These are phyloP conservation scores for Hemisphaericaspora xylofermentans DNA, from an alignment of 1,139 yeast species.

Conservation along the genomic window DNA sequence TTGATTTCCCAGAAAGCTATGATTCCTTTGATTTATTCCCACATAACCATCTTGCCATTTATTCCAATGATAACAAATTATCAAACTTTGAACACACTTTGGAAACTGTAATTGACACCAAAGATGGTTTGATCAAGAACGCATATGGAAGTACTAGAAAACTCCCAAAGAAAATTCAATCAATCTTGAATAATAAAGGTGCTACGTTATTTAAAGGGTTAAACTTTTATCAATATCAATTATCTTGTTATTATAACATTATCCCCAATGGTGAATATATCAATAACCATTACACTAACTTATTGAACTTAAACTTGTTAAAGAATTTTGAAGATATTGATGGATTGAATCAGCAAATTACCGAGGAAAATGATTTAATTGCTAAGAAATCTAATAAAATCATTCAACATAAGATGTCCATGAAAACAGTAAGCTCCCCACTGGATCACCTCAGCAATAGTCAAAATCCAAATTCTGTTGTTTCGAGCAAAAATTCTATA, in stretches of 20 bases:
- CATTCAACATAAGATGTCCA: constrained; percentile 36
- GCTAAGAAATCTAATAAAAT: constrained; percentile 33
- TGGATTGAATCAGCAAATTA: constrained; percentile 28
- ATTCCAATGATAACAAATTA: constrained; percentile 41
- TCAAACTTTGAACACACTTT: constrained; percentile 34
- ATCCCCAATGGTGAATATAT: constrained; percentile 28
- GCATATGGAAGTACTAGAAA: constrained; percentile 27
- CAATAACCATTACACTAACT: constrained; percentile 40
- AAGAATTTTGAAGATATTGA: constrained; percentile 41
- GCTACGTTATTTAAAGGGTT: constrained; percentile 37
- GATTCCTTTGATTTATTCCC: constrained; percentile 35
- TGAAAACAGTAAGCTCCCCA: constrained; percentile 25
- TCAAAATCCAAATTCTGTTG: constrained; percentile 6
- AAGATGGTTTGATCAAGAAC: constrained; percentile 23
- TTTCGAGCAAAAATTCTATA: constrained; percentile 9
- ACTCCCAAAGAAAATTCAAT: constrained; percentile 38
- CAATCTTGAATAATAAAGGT: constrained; percentile 33
- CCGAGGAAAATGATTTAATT: constrained; percentile 29
- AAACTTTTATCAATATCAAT: constrained; percentile 39
- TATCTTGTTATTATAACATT: constrained; percentile 41
- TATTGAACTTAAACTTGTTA: constrained; percentile 38
- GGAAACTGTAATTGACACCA: constrained; percentile 27
- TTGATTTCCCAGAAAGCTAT: constrained; percentile 14
- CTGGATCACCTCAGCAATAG: constrained; percentile 2
- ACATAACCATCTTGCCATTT: constrained; percentile 32